Evolutionary conservation across 176 grass and related monocot species (phyloP).

Genomic region (Oryza coarctata): DNA sequence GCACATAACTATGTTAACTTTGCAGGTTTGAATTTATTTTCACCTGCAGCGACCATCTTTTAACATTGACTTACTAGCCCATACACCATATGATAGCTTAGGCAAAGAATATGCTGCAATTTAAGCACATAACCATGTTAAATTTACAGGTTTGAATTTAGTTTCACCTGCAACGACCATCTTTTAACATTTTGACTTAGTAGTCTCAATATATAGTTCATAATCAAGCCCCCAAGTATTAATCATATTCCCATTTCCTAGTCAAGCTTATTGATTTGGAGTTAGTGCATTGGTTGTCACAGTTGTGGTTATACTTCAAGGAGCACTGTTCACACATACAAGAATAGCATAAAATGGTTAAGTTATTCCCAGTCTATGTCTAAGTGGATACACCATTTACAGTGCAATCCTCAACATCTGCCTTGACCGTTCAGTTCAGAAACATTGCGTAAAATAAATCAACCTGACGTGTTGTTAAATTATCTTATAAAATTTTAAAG

Average conservation of each 20-base stretch:
- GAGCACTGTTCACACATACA: not conserved
- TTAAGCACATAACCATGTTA: not conserved
- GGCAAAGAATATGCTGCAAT: not conserved
- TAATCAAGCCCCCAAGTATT: too few species aligned
- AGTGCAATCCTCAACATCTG: not conserved
- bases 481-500: not conserved
- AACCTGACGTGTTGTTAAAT: not conserved
- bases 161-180: not conserved
- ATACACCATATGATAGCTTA: too few species aligned
- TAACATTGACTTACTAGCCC: too few species aligned
- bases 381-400: not conserved
- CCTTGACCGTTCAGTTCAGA: not conserved
- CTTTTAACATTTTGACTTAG: slow-evolving; percentile 7
- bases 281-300: not conserved
- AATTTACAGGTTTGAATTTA: not conserved
- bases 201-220: too few species aligned
- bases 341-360: not conserved
- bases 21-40: too few species aligned
- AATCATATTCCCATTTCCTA: not conserved
- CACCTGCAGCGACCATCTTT: too few species aligned
- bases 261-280: slow-evolving; percentile 25
- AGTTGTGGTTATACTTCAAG: not conserved
- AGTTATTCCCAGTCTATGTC: not conserved
- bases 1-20: too few species aligned
- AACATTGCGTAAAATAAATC: not conserved